Evolutionary conservation across 179 eudicot species (phyloP), one percentile per base, ranked within the genome.

Genomic region (Patellifolia procumbens): DNA sequence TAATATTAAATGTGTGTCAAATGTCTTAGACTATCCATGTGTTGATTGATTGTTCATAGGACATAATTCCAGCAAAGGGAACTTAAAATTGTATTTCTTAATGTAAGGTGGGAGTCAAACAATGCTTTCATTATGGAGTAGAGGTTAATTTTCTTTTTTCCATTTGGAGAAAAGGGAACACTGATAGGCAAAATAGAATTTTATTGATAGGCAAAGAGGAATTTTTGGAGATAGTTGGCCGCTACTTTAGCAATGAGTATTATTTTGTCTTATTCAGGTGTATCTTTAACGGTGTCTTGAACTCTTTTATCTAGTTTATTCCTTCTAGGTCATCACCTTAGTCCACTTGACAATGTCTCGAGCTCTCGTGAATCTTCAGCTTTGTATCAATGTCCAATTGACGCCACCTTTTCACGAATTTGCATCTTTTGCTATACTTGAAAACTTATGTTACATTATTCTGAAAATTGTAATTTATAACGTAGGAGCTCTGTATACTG

Each of bases 401-500:
- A 42, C 17, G 32, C 2, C 51, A 35, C n/a, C 4, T 48, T 22
- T 17, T n/a, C n/a, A 20, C 45, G 74, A 9, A 62, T 61, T 29
- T 69, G 59, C 32, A 52, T 32, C 48, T 71, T 71, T 51, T 1
- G 20, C n/a, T 20, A 37, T 34, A 29, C 58, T 70, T 49, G 39
- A 45, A n/a, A 65, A 6, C 42, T 64, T 8, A 4, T 66, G 4
- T 39, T 42, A 65, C 17, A 35, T 65, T 48, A 12, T 69, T 16
- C 32, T 75, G 59, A 61, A 62, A 35, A 5, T 68, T 60, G 31
- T 48, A 52, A 29, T 48, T 61, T 72, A 17, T 61, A 2, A 17
- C 26, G 20, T 56, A 94, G 98, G 98, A 94, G 82, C 87, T 94
- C 37, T 94, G 97, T 72, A 86, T 94, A 62, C 80, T 94, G 68